Evolutionary conservation across 306 rosid species (phyloP), one percentile per base, ranked within the genome.

Genomic region (Morella rubra): DNA sequence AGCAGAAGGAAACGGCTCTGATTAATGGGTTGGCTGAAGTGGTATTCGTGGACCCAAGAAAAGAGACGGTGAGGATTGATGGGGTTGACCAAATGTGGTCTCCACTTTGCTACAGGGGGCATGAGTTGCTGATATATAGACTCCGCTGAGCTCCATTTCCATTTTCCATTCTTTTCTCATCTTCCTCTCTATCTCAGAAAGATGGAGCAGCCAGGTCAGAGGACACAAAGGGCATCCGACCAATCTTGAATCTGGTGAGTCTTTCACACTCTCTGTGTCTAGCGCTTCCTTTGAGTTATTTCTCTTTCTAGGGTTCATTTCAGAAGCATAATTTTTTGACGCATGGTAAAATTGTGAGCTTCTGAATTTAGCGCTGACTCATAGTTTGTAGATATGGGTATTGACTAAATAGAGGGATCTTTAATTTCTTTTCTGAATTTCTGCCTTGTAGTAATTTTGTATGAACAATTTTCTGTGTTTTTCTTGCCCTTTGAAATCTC

Each of bases 71-170:
- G 15, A 46, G 8, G 79, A 81, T 85, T 77, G 82, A 37, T 8
- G 40, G 79, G 76, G 86, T 87, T 87, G 92, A 87, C 97, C 79
- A 64, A 46, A 22, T 8, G 6, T 56, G 79, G 83, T 27, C 82
- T 32, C 80, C 79, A 44, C 80, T 67, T 73, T 71, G 73, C 62
- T 69, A 58, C 80, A 44, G 24, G 41, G 14, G 45, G 66, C 70
- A 32, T 54, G 5, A 14, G 27, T 67, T 70, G 84, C 89, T 80
- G 79, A 69, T 65, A 80, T 65, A 80, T 75, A 47, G 84, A 69
- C 61, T 84, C 82, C 40, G 46, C 72, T 81, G 81, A 52, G 24
- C 45, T 75, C 68, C 76, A 20, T 56, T 68, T 71, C 27, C 41
- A 32, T 53, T 81, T 54, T 71, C 19, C n/a, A 16, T 24, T 44